A percentile compares a stretch with the other conserved stretches of the same genome.
Evolutionary conservation across 2,329 filamentous ascomycete genomes (phyloP).

Genomic region (Pseudogymnoascus sp.): DNA sequence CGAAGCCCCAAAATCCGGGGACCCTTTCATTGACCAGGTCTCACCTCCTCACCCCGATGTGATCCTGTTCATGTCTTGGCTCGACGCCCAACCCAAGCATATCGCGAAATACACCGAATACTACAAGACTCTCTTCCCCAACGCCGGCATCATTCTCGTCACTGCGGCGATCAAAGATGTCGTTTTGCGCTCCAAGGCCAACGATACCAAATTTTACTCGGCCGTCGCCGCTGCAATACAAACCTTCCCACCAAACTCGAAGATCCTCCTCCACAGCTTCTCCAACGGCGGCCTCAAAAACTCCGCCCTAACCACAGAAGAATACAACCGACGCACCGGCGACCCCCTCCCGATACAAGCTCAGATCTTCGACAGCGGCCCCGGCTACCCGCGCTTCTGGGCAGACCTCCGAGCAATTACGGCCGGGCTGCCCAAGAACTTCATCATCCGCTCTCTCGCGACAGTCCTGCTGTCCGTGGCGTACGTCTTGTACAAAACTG

Average conservation of each 20-base stretch:
- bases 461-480: conserved; percentile 10
- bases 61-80: conserved; percentile 39
- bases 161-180: conserved; percentile 38
- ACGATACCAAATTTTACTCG: conserved; percentile 34
- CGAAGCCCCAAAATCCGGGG: conserved; percentile 21
- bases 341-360: conserved; percentile 30
- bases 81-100: conserved; percentile 36
- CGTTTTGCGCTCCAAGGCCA: conserved; percentile 32
- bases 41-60: conserved; percentile 27
- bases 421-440: conserved; percentile 22
- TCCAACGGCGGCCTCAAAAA: conserved; percentile 41
- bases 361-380: conserved; percentile 38
- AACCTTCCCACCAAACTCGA: conserved; percentile 14
- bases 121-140: conserved; percentile 36
- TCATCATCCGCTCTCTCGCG: conserved; percentile 12
- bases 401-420: conserved; percentile 20
- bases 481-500: conserved; percentile 9
- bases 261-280: conserved; percentile 38
- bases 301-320: conserved; percentile 30
- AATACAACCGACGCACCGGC: conserved; percentile 29
- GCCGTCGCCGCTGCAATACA: conserved; percentile 31
- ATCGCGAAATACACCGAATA: conserved; percentile 39
- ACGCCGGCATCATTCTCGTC: conserved; percentile 40
- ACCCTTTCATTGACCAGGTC: conserved; percentile 6
- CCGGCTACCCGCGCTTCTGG: conserved; percentile 29